These are phyloP conservation scores for Chrysanthemum makinoi DNA, from an alignment of 129 eudicot species.

Conservation along the genomic window DNA sequence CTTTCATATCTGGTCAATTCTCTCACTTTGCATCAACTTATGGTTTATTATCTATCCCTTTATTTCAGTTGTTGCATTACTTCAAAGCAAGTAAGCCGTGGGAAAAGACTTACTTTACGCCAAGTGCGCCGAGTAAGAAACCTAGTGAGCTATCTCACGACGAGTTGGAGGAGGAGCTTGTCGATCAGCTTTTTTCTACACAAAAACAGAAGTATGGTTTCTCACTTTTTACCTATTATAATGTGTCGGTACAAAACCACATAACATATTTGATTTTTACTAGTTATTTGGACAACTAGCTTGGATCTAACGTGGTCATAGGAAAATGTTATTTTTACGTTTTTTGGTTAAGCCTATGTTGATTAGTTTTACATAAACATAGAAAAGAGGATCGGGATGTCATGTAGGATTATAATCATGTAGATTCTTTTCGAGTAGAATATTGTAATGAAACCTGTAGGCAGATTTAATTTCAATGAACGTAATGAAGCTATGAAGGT, in stretches of 20 bases:
- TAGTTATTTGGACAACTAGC: neutral
- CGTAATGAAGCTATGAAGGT: too few relatives aligned
- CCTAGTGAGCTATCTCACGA: slow-evolving; percentile 46
- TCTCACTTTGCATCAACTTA: neutral
- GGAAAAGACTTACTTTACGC: slow-evolving; percentile 40
- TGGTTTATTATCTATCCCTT: neutral
- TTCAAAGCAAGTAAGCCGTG: slow-evolving; percentile 59
- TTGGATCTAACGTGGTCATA: neutral
- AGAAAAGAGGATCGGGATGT: too few relatives aligned
- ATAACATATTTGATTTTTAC: neutral
- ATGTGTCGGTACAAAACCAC: neutral
- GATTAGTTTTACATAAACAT: neutral
- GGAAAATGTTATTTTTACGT: neutral
- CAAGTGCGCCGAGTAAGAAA: slow-evolving; percentile 31
- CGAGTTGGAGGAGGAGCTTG: slow-evolving; percentile 58
- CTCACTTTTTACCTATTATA: slow-evolving; percentile 4
- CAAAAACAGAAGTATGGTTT: slow-evolving; percentile 50
- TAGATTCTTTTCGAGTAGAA: too few relatives aligned
- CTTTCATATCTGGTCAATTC: neutral
- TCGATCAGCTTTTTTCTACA: slow-evolving; percentile 38
- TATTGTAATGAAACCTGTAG: too few relatives aligned
- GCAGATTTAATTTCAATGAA: too few relatives aligned
- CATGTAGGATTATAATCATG: too few relatives aligned
- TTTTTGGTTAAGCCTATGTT: neutral
- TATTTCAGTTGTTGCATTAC: slow-evolving; percentile 50